phyloP scores from a whole-genome alignment of 148 eudicot species.

The Persicaria tinctoria region DNA sequence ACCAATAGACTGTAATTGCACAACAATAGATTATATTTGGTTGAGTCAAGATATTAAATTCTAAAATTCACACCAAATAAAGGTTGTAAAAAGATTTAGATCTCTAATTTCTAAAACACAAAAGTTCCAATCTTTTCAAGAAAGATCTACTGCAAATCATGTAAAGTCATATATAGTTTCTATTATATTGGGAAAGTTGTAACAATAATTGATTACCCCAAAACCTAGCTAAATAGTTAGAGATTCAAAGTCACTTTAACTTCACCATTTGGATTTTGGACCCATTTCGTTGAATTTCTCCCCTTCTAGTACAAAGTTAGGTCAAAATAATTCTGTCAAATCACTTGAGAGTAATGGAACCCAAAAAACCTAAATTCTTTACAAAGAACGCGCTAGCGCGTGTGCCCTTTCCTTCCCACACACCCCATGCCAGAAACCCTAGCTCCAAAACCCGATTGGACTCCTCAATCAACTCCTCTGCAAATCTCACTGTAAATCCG shows the following conservation, averaged over 20 bases:
- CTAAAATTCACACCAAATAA: not conserved
- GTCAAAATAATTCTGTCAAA: not conserved
- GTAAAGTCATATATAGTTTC: not conserved
- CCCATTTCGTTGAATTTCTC: conserved; percentile 11
- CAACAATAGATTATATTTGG: not conserved
- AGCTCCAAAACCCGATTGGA: too few species aligned
- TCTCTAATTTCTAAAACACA: not conserved
- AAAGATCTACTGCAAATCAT: not conserved
- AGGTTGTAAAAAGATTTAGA: not conserved
- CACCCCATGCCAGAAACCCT: too few species aligned
- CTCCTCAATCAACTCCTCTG: too few species aligned
- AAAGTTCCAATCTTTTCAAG: conserved; percentile 2
- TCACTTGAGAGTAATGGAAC: too few species aligned
- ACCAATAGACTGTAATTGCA: too few species aligned
- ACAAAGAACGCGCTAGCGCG: too few species aligned
- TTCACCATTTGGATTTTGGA: not conserved
- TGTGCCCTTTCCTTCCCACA: too few species aligned
- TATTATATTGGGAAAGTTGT: conserved; percentile 3
- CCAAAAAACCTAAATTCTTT: too few species aligned
- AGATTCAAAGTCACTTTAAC: conserved; percentile 9
- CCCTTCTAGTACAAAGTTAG: not conserved
- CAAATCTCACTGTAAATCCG: too few species aligned
- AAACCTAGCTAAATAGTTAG: conserved; percentile 6
- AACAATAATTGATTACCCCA: not conserved
- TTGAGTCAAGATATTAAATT: not conserved